Evolutionary conservation across 805 yeast species (phyloP), one percentile per base, ranked within the genome.

Genomic region (Candida silvicultrix): DNA sequence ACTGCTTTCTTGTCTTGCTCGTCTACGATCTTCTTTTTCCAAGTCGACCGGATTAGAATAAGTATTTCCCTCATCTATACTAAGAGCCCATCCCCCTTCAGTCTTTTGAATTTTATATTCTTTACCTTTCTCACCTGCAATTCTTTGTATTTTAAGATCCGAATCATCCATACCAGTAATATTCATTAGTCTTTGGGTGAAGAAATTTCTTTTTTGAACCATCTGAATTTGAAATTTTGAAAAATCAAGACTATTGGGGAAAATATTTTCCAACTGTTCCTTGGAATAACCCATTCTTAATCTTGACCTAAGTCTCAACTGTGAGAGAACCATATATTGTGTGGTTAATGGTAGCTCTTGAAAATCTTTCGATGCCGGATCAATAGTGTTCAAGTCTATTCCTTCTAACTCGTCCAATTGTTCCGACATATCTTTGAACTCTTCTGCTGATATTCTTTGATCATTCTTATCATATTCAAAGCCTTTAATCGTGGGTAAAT

Each of bases 271-370:
- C 32, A 94, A 69, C 58, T 94, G 97, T n/a, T 86, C 89, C 47
- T 89, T 87, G 0, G 92, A 73, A 59, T 86, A 90, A 1, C 99
- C 99, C 96, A 94, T 83, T 67, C 99, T 80, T 60, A 94, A 74
- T 47, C 99, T 69, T 0, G 97, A 90, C 50, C 89, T 75, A 22
- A 89, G 67, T 46, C 99, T 65, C 15, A 95, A 74, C 48, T 87
- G 88, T 10, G 94, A 87, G 12, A 94, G 67, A 4, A 89, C 78
- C 77, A 89, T 88, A 60, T 94, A 94, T 60, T 89, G 97, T 0
- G 96, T 82, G 0, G 89, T 78, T 42, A 83, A 68, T 0, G 99
- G 96, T n/a, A 94, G 67, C 19, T 73, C 72, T 12, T 74, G 71
- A 59, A 94, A 94, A 51, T 86, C 89, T 20, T 76, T 66, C 0